Conservation (phyloP, 148 eudicot genomes). For the Mesembryanthemum crystallinum region DNA sequence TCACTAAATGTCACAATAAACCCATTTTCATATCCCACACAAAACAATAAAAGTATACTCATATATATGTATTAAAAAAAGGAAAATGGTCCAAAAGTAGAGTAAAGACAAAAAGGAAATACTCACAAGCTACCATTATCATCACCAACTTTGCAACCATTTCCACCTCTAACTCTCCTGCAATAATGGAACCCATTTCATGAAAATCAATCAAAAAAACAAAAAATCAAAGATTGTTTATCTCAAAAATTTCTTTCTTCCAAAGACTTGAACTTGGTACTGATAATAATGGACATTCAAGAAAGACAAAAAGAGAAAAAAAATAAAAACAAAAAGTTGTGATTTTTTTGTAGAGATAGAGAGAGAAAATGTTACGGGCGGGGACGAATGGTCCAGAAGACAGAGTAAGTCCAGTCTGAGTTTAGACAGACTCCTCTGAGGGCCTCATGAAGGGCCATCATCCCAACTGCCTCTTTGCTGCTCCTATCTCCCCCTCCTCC, state of each 20-base stretch:
- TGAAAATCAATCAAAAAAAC: constrained; percentile 9
- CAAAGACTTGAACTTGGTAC: neutral
- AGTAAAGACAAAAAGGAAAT: constrained; percentile 17
- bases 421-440: constrained; percentile 76
- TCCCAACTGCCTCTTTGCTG: constrained; percentile 97
- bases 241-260: neutral
- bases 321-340: constrained; percentile 14
- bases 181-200: constrained; percentile 37
- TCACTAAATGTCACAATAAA: neutral
- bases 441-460: constrained; percentile 99
- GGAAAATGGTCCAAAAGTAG: constrained; percentile 18
- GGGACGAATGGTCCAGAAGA: constrained; percentile 97
- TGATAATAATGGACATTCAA: constrained; percentile 14
- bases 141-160: constrained; percentile 95
- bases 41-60: neutral
- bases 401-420: constrained; percentile 97
- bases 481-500: constrained; percentile 52
- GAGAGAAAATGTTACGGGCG: constrained; percentile 57
- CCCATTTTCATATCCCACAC: neutral
- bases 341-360: neutral
- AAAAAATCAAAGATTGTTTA: too few species aligned
- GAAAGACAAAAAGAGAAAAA: constrained; percentile 7
- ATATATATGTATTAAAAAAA: neutral
- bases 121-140: constrained; percentile 99
- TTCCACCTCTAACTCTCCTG: constrained; percentile 97